Percentiles rank a stretch among this genome's conserved stretches.
These are phyloP conservation scores for Volvox reticuliferus DNA, from an alignment of 139 green algal species.

Conservation along the genomic window DNA sequence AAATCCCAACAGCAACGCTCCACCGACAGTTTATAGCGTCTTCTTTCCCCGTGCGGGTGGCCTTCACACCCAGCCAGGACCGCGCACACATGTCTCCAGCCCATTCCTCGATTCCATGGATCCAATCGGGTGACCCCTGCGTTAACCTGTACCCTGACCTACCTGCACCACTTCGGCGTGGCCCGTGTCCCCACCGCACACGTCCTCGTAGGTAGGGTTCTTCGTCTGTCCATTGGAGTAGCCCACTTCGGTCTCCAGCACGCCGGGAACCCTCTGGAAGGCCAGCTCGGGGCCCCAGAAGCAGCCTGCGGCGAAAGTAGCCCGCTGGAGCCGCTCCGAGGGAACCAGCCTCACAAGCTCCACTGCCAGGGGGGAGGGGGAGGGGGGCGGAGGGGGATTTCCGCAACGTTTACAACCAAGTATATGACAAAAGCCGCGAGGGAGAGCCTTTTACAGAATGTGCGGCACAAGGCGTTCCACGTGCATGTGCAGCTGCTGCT, in stretches of 20 bases:
- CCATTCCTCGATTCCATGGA: too few relatives aligned
- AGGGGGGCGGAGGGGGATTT: neutral
- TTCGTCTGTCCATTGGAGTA: constrained; percentile 69
- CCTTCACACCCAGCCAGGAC: too few relatives aligned
- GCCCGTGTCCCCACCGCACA: constrained; percentile 88
- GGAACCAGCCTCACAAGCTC: constrained; percentile 68
- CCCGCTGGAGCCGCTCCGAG: constrained; percentile 60
- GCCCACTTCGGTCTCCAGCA: constrained; percentile 79
- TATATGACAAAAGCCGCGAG: too few relatives aligned
- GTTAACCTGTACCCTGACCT: neutral
- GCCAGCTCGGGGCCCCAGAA: constrained; percentile 85
- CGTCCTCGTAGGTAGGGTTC: constrained; percentile 85
- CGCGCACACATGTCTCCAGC: too few relatives aligned
- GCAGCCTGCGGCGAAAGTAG: constrained; percentile 84
- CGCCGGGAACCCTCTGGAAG: constrained; percentile 82
- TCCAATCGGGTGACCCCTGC: too few relatives aligned
- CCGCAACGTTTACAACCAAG: too few relatives aligned
- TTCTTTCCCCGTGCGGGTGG: too few relatives aligned
- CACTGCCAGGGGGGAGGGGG: constrained; percentile 40
- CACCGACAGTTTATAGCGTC: too few relatives aligned
- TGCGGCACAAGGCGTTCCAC: too few relatives aligned
- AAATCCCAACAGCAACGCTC: too few relatives aligned
- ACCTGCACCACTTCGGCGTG: constrained; percentile 92
- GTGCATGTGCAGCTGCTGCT: too few relatives aligned
- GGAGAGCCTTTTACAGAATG: too few relatives aligned